Evolutionary conservation across 2,329 filamentous ascomycete species (phyloP).

Genomic region (Alternaria dauci): DNA sequence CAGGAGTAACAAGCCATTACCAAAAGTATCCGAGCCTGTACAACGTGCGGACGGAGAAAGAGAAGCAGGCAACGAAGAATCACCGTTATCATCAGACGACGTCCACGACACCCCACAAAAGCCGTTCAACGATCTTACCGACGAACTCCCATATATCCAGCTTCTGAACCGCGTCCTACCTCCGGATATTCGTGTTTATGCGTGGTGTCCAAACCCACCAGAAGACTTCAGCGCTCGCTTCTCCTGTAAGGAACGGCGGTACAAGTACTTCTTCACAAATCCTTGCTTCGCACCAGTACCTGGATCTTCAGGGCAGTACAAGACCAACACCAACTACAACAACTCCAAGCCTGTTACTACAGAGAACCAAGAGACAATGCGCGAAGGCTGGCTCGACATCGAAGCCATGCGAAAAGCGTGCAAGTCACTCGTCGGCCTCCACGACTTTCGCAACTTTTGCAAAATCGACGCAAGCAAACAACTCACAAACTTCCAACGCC

Average conservation of each 20-base stretch:
- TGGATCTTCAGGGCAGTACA: conserved; percentile 59
- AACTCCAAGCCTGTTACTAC: not conserved
- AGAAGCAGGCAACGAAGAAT: conserved; percentile 1
- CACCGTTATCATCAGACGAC: conserved; percentile 8
- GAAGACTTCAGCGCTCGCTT: conserved; percentile 87
- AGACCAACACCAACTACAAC: conserved; percentile 33
- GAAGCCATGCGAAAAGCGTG: conserved; percentile 85
- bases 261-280: conserved; percentile 98
- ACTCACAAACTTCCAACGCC: conserved; percentile 80
- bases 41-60: conserved; percentile 8
- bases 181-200: conserved; percentile 86
- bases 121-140: conserved; percentile 71
- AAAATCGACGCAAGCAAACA: conserved; percentile 92
- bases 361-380: conserved; percentile 22
- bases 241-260: conserved; percentile 88
- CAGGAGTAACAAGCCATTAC: conserved; percentile 76
- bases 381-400: conserved; percentile 81
- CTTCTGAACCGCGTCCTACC: conserved; percentile 89
- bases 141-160: conserved; percentile 85
- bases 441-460: conserved; percentile 98
- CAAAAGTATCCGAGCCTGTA: conserved; percentile 20
- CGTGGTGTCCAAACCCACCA: conserved; percentile 89
- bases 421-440: conserved; percentile 77
- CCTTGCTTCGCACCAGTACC: conserved; percentile 80
- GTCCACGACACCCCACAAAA: conserved; percentile 35